Evolutionary conservation across 169 alveolate genomes (phyloP), one percentile per base, ranked within the genome.

Genomic region (Plasmodium relictum): DNA sequence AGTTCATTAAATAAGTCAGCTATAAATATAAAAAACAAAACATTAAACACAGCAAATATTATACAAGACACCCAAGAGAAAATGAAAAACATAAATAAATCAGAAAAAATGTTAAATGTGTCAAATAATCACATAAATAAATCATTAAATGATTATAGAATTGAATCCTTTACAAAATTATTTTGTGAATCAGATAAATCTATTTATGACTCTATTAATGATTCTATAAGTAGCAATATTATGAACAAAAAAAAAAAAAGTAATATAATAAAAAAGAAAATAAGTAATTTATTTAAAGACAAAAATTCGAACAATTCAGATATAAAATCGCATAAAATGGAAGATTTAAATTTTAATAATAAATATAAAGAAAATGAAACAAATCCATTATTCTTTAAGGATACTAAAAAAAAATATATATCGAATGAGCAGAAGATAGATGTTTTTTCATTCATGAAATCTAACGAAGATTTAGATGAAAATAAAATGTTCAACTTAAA

Each of bases 91-190:
- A 71, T 48, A 8, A 48, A 63, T 3, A 22, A 16, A 48, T 48
- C 22, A 48, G 83, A 66, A 58, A 48, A 63, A 50, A 22, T 41
- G 18, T 12, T 14, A 22, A 52, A 50, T 71, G 68, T 24, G 48
- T 71, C 68, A 41, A 50, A 71, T n/a, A 22, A 18, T 22, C 24
- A 31, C 0, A 6, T 70, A 45, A 70, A 70, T 14, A 31, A 39
- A 44, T 37, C 44, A n/a, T 45, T 58, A 48, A 9, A 37, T 4
- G 24, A 45, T 3, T 10, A 48, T 22, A 70, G 50, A 45, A 48
- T 16, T 48, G 31, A 39, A 56, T 22, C 68, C 5, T 20, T 48
- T 39, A 58, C 42, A 22, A 70, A 45, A 22, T 48, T 48, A 58
- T 70, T n/a, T 20, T 37, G 50, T 24, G 42, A 18, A 39, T 14